These are phyloP conservation scores for Plectosphaerella cucumerina DNA, from an alignment of 2,329 filamentous ascomycete genomes.

Conservation along the genomic window DNA sequence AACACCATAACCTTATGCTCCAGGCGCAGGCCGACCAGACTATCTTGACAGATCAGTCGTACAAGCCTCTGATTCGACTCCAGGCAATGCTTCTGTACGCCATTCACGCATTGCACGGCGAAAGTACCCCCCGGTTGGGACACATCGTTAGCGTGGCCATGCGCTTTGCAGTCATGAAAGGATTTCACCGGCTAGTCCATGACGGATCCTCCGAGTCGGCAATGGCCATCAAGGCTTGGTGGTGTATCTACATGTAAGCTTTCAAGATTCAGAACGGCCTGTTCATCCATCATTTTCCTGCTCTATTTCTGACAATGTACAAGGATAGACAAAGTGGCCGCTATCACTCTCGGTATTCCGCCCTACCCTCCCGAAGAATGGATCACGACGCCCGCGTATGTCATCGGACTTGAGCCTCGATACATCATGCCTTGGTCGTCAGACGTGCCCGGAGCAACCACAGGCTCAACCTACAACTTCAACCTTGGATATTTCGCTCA, in stretches of 20 bases:
- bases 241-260: background rate
- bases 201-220: background rate
- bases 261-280: background rate
- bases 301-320: background rate
- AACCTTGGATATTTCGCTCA: background rate
- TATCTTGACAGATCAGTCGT: background rate
- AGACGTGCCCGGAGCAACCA: background rate
- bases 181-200: background rate
- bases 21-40: constrained; percentile 1
- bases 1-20: background rate
- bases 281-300: background rate
- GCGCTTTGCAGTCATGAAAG: constrained; percentile 1
- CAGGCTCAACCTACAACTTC: background rate
- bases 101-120: background rate
- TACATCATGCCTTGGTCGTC: constrained; percentile 1
- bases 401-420: background rate
- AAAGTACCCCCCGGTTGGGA: background rate
- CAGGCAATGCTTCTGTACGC: background rate
- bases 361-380: background rate
- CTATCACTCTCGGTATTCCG: background rate
- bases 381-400: background rate
- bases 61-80: constrained; percentile 1
- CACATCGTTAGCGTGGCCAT: background rate
- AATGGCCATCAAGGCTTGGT: constrained; percentile 1
- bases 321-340: constrained; percentile 1